Percentiles rank a stretch among this genome's conserved stretches.
Evolutionary conservation across 2,329 filamentous ascomycete species (phyloP).

Genomic region (Pseudocercospora musae): DNA sequence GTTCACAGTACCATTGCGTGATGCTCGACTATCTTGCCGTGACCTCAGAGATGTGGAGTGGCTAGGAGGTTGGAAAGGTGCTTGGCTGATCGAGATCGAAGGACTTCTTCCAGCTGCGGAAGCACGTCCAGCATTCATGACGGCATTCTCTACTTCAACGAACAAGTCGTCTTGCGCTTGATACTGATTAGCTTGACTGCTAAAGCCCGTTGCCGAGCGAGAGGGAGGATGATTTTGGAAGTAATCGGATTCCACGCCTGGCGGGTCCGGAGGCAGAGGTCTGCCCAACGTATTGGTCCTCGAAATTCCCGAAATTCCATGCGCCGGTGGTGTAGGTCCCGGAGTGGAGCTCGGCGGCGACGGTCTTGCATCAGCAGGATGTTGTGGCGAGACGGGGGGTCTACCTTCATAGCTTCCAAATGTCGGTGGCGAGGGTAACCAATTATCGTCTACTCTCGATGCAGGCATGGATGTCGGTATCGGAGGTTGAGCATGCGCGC

Average conservation of each 20-base stretch:
- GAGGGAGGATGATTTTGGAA: slow-evolving; percentile 33
- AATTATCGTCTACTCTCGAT: slow-evolving; percentile 16
- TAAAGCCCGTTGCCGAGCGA: slow-evolving; percentile 14
- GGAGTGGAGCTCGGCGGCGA: slow-evolving; percentile 46
- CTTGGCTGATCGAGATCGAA: slow-evolving; percentile 38
- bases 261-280: slow-evolving; percentile 57
- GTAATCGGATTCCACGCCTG: slow-evolving; percentile 40
- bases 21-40: slow-evolving; percentile 18
- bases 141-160: slow-evolving; percentile 54
- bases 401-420: slow-evolving; percentile 21
- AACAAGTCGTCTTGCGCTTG: slow-evolving; percentile 55
- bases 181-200: slow-evolving; percentile 8
- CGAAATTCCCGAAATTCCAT: slow-evolving; percentile 40
- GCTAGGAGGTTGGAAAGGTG: slow-evolving; percentile 27
- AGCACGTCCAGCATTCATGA: slow-evolving; percentile 38
- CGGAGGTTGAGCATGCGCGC: slow-evolving; percentile 10
- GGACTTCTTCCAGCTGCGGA: slow-evolving; percentile 30
- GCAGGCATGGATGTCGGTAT: slow-evolving; percentile 14
- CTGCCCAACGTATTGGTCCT: slow-evolving; percentile 50
- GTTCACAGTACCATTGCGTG: slow-evolving; percentile 36
- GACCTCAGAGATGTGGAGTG: slow-evolving; percentile 30
- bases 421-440: slow-evolving; percentile 31
- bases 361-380: slow-evolving; percentile 13
- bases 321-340: slow-evolving; percentile 49
- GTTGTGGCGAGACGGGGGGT: slow-evolving; percentile 30